phyloP scores from a whole-genome alignment of 2,329 filamentous ascomycete species.

The Metarhizium rileyi region DNA sequence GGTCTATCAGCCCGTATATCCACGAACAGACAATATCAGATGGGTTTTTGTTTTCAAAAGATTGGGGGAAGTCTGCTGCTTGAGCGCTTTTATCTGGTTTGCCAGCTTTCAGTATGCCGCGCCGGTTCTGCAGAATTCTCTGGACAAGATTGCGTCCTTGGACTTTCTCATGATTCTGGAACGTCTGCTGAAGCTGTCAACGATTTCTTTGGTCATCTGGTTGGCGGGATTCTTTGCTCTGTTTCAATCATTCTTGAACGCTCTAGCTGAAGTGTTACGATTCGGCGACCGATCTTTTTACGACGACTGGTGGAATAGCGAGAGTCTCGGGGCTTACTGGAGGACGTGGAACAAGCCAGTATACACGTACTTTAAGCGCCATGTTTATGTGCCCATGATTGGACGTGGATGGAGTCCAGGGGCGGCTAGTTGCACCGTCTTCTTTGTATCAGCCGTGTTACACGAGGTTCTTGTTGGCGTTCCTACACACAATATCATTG shows the following conservation, averaged over 20 bases:
- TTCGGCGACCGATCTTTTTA: slow-evolving; percentile 96
- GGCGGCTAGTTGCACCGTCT: slow-evolving; percentile 70
- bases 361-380: slow-evolving; percentile 90
- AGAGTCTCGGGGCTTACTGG: slow-evolving; percentile 82
- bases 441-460: slow-evolving; percentile 76
- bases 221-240: slow-evolving; percentile 94
- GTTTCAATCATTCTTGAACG: slow-evolving; percentile 89
- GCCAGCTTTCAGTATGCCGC: slow-evolving; percentile 89
- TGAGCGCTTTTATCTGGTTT: slow-evolving; percentile 91
- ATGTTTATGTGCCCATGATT: slow-evolving; percentile 82
- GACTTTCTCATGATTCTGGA: slow-evolving; percentile 77
- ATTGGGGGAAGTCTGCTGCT: slow-evolving; percentile 62
- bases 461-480: slow-evolving; percentile 91
- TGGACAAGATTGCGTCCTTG: slow-evolving; percentile 75
- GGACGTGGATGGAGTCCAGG: slow-evolving; percentile 69
- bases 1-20: slow-evolving; percentile 94
- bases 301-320: slow-evolving; percentile 95
- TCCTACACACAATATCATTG: slow-evolving; percentile 87
- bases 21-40: slow-evolving; percentile 68
- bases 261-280: slow-evolving; percentile 75
- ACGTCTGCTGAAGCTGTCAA: slow-evolving; percentile 86
- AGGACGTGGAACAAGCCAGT: slow-evolving; percentile 97
- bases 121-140: slow-evolving; percentile 78
- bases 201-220: slow-evolving; percentile 94
- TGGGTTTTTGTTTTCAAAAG: slow-evolving; percentile 86